Evolutionary conservation across 768 basidiomycete genomes (phyloP).

Genomic region (Russula sp.): DNA sequence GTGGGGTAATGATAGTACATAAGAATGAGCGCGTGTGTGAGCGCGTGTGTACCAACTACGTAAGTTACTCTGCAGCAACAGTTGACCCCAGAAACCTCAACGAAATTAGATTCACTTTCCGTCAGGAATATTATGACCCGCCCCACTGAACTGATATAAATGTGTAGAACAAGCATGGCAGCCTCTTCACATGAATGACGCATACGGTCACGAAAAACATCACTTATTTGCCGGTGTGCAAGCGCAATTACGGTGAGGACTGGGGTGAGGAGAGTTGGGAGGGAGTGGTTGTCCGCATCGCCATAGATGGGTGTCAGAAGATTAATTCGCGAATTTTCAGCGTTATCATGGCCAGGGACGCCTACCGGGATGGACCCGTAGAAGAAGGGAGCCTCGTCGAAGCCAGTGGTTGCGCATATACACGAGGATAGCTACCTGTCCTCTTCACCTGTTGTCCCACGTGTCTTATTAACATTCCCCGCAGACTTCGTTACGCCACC

Average conservation of each 20-base stretch:
- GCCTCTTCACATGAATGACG: slow-evolving; percentile 87
- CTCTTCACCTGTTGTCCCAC: too few relatives aligned
- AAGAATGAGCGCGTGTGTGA: slow-evolving; percentile 89
- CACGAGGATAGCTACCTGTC: slow-evolving; percentile 96
- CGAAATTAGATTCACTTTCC: slow-evolving; percentile 71
- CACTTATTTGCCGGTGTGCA: slow-evolving; percentile 61
- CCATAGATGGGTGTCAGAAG: slow-evolving; percentile 79
- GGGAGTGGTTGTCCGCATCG: slow-evolving; percentile 92
- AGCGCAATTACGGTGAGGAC: slow-evolving; percentile 78
- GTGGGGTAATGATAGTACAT: too few relatives aligned
- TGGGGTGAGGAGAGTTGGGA: slow-evolving; percentile 99
- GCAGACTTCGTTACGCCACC: too few relatives aligned
- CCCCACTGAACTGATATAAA: slow-evolving; percentile 94
- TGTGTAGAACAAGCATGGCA: slow-evolving; percentile 94
- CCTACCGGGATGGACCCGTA: slow-evolving; percentile 89
- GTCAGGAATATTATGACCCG: slow-evolving; percentile 88
- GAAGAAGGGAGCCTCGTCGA: slow-evolving; percentile 42
- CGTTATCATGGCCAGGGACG: slow-evolving; percentile 88
- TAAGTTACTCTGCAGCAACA: slow-evolving; percentile 93
- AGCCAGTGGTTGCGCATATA: slow-evolving; percentile 81
- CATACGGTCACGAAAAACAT: slow-evolving; percentile 95
- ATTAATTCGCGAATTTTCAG: slow-evolving; percentile 78
- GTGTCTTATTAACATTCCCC: too few relatives aligned
- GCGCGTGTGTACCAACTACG: too few relatives aligned
- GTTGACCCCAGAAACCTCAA: slow-evolving; percentile 94